Evolutionary conservation across 352 stramenopile genomes (phyloP), one percentile per base, ranked within the genome.

Genomic region (Phytopythium cucurbitacearum): DNA sequence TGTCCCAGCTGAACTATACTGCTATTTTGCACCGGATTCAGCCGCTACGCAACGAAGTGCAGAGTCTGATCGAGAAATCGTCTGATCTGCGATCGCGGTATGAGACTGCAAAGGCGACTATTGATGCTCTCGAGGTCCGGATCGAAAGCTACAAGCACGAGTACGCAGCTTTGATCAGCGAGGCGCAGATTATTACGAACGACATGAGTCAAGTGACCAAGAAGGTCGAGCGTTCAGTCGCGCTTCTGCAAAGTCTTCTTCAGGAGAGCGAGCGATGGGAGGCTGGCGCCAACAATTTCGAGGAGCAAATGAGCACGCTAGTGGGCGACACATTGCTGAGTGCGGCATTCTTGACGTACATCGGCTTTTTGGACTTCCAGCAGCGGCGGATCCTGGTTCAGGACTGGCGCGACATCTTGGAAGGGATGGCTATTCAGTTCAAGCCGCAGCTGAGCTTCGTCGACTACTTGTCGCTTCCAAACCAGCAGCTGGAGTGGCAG

Each of bases 231-330:
- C 91, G 97, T 35, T 98, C 97, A 4, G 88, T 98, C 51, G 96
- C 89, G 44, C 71, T 99, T n/a, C 73, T 99, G n/a, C 90, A 98
- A 54, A 99, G 94, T 67, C 65, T 99, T 45, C 78, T 97, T 39
- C 89, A 98, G 54, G 98, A 99, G 65, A 98, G 97, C 71, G 92
- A 98, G 51, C 94, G 98, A 40, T 99, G 98, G 98, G 85, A 97
- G 57, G 89, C 93, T 57, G 97, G 94, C 35, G 95, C 94, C n/a
- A 94, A 98, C 63, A 85, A 91, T 51, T 99, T 99, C 52, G 86
- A 98, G 59, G 67, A 83, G 13, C 95, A 99, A 61, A 92, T 99
- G 69, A 86, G 91, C 59, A 99, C 91, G 16, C 76, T 99, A 12
- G 91, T 99, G 28, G 97, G 97, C 15, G 97, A 99, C 72, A 97